These are phyloP conservation scores for Bretziella fagacearum DNA, from an alignment of 2,329 filamentous ascomycete genomes.

Conservation along the genomic window DNA sequence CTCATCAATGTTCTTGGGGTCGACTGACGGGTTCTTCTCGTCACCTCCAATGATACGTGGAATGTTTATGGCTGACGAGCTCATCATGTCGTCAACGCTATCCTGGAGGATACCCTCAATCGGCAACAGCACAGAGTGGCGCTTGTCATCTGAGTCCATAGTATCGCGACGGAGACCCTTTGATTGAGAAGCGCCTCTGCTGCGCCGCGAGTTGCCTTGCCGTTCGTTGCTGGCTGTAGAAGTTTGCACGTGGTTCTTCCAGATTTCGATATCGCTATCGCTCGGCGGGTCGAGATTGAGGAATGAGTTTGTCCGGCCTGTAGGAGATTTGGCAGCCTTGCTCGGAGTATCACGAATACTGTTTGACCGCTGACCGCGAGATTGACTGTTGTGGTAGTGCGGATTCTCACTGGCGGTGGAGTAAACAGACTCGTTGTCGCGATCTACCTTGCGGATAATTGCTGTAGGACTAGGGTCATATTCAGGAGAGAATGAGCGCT, in stretches of 20 bases:
- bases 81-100: not conserved
- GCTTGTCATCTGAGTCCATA: constrained; percentile 20
- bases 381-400: not conserved
- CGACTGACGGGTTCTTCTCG: constrained; percentile 18
- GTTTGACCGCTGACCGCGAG: constrained; percentile 1
- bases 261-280: constrained; percentile 28
- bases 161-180: not conserved
- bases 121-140: constrained; percentile 27
- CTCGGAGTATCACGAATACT: constrained; percentile 23
- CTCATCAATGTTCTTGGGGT: constrained; percentile 35
- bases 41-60: constrained; percentile 31
- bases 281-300: constrained; percentile 31
- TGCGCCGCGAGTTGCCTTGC: not conserved
- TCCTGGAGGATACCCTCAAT: constrained; percentile 25
- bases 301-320: constrained; percentile 31
- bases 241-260: not conserved
- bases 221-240: not conserved
- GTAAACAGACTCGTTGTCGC: constrained; percentile 24
- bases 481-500: constrained; percentile 54
- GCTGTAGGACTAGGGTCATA: constrained; percentile 58
- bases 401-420: constrained; percentile 15
- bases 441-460: constrained; percentile 48
- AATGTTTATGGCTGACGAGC: not conserved
- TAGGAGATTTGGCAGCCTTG: constrained; percentile 20
- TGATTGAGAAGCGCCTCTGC: constrained; percentile 1